These are phyloP conservation scores for Xerocomellus intermedius DNA, from an alignment of 768 basidiomycete genomes.

Conservation along the genomic window DNA sequence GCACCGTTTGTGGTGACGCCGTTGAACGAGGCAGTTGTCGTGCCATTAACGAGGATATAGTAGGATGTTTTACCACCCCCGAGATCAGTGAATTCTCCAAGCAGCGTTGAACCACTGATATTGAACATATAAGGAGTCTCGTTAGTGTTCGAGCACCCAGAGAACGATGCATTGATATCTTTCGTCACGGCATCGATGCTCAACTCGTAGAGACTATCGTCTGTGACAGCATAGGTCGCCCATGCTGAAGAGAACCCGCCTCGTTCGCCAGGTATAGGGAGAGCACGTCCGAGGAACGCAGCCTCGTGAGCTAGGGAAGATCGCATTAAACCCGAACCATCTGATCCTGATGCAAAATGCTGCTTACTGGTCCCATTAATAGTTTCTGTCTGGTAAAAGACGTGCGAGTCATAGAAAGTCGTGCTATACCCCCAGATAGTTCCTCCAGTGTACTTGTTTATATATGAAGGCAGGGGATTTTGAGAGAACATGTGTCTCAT, in stretches of 20 bases:
- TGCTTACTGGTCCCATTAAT: constrained; percentile 9
- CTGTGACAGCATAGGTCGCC: constrained; percentile 13
- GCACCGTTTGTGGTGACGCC: neutral
- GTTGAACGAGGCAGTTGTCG: constrained; percentile 4
- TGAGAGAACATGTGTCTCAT: constrained; percentile 16
- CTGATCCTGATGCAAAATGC: too few relatives aligned
- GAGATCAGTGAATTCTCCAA: constrained; percentile 7
- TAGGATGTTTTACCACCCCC: constrained; percentile 15
- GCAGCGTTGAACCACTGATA: neutral
- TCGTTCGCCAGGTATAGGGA: neutral
- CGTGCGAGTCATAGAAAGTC: constrained; percentile 9
- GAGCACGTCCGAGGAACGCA: constrained; percentile 14
- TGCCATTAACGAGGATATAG: constrained; percentile 4
- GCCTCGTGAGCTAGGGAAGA: constrained; percentile 9
- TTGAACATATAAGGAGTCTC: constrained; percentile 10
- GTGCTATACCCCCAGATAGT: constrained; percentile 14
- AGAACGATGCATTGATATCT: neutral
- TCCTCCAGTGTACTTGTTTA: constrained; percentile 4
- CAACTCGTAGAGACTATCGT: too few relatives aligned
- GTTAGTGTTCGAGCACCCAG: constrained; percentile 3
- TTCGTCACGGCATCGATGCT: neutral
- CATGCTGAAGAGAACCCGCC: constrained; percentile 7
- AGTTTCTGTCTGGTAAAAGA: constrained; percentile 14
- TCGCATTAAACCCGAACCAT: neutral
- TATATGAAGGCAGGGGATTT: neutral